Conservation (phyloP, 805 yeast species). For the Metschnikowia noctiluminum region DNA sequence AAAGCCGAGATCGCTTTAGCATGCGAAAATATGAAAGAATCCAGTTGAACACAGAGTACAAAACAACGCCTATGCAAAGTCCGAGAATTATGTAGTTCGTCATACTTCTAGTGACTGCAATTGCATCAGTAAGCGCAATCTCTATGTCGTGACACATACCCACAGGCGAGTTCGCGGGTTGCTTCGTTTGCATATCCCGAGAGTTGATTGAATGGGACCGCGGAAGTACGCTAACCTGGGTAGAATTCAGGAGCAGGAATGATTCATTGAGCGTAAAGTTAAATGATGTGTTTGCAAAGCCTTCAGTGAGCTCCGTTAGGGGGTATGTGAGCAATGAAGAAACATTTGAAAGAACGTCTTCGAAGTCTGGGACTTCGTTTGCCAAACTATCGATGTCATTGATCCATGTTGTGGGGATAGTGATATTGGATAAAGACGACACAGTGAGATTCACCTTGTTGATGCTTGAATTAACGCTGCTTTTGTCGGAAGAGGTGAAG, state of each 20-base stretch:
- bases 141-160: conserved; percentile 6
- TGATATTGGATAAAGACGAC: conserved; percentile 34
- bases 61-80: conserved; percentile 3
- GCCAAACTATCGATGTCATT: conserved; percentile 50
- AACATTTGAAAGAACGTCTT: conserved; percentile 58
- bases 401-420: conserved; percentile 66
- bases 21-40: conserved; percentile 3
- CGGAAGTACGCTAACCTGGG: neutral
- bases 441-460: conserved; percentile 43
- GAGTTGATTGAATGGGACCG: neutral
- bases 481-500: conserved; percentile 36
- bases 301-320: conserved; percentile 2
- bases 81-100: conserved; percentile 5
- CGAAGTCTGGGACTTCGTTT: conserved; percentile 60
- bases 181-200: neutral
- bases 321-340: conserved; percentile 41
- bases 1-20: conserved; percentile 4
- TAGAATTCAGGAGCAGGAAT: neutral
- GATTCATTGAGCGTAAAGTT: conserved; percentile 6
- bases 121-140: neutral
- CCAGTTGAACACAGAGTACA: conserved; percentile 3
- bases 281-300: conserved; percentile 3
- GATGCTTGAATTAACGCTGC: conserved; percentile 42
- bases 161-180: neutral
- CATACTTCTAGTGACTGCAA: neutral